Conservation (phyloP, 768 basidiomycete genomes). For the Lentinus tigrinus region DNA sequence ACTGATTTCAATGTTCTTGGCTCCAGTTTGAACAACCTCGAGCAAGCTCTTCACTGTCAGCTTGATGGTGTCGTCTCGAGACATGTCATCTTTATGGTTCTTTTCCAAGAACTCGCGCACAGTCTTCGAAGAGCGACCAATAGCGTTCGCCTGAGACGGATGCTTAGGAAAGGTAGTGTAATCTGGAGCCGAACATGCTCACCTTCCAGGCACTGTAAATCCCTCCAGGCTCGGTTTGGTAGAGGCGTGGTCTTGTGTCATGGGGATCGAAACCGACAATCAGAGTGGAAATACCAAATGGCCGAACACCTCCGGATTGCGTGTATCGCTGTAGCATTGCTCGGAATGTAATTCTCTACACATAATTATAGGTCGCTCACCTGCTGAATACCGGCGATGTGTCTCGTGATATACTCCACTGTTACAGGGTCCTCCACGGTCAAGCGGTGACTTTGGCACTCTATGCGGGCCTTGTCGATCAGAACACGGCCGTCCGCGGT, state of each 20-base stretch:
- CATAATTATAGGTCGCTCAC: slow-evolving; percentile 40
- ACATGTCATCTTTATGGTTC: slow-evolving; percentile 91
- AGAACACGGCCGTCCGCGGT: slow-evolving; percentile 97
- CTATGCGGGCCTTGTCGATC: slow-evolving; percentile 96
- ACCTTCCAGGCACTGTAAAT: slow-evolving; percentile 99
- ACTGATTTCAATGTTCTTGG: slow-evolving; percentile 98
- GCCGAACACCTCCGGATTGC: slow-evolving; percentile 97
- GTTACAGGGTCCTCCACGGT: slow-evolving; percentile 98
- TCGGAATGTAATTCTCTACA: neutral
- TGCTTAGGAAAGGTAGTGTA: neutral
- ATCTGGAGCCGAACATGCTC: slow-evolving; percentile 19
- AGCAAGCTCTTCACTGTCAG: slow-evolving; percentile 92
- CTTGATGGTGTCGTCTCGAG: slow-evolving; percentile 88
- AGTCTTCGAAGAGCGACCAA: slow-evolving; percentile 96
- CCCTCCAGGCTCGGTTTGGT: slow-evolving; percentile 96
- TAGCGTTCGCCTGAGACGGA: slow-evolving; percentile 80
- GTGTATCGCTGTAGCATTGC: slow-evolving; percentile 75
- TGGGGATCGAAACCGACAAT: slow-evolving; percentile 97
- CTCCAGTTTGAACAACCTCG: slow-evolving; percentile 99
- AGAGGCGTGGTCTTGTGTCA: slow-evolving; percentile 83
- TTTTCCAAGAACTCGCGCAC: slow-evolving; percentile 98
- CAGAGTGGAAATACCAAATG: slow-evolving; percentile 96
- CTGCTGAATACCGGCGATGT: slow-evolving; percentile 99
- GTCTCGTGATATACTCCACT: slow-evolving; percentile 96
- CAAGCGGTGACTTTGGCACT: slow-evolving; percentile 95